A percentile compares a stretch with the other conserved stretches of the same genome.
These are phyloP conservation scores for Chenopodium suecicum DNA, from an alignment of 148 eudicot species.

Conservation along the genomic window DNA sequence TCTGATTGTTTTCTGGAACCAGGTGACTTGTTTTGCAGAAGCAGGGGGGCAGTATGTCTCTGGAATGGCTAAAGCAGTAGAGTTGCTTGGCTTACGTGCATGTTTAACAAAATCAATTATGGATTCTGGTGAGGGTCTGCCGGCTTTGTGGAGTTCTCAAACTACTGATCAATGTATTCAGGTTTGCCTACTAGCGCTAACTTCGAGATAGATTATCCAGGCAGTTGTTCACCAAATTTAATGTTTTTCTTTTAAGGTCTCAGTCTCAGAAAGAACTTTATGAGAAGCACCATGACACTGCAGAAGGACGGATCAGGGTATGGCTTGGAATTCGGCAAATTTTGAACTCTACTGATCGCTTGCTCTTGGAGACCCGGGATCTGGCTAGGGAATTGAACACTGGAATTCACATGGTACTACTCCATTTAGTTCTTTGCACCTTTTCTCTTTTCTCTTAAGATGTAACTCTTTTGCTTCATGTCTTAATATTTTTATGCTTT, in stretches of 20 bases:
- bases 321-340: slow-evolving; percentile 95
- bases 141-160: slow-evolving; percentile 54
- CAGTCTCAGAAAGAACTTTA: slow-evolving; percentile 77
- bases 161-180: slow-evolving; percentile 73
- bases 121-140: slow-evolving; percentile 90
- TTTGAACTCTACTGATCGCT: slow-evolving; percentile 81
- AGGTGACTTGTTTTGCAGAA: slow-evolving; percentile 98
- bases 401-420: slow-evolving; percentile 88
- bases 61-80: slow-evolving; percentile 83
- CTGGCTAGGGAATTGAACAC: slow-evolving; percentile 65
- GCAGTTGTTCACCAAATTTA: slow-evolving; percentile 8
- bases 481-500: not conserved
- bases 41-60: slow-evolving; percentile 95
- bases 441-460: not conserved
- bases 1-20: slow-evolving; percentile 10
- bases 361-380: slow-evolving; percentile 69
- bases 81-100: slow-evolving; percentile 73
- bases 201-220: not conserved
- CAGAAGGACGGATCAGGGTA: slow-evolving; percentile 79
- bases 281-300: slow-evolving; percentile 69
- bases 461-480: not conserved
- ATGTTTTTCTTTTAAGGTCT: slow-evolving; percentile 28
- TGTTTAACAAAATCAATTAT: slow-evolving; percentile 80
- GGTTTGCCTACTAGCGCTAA: slow-evolving; percentile 37
- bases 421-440: slow-evolving; percentile 10